Conservation (phyloP, 768 basidiomycete genomes). For the Boletus barrowsii region DNA sequence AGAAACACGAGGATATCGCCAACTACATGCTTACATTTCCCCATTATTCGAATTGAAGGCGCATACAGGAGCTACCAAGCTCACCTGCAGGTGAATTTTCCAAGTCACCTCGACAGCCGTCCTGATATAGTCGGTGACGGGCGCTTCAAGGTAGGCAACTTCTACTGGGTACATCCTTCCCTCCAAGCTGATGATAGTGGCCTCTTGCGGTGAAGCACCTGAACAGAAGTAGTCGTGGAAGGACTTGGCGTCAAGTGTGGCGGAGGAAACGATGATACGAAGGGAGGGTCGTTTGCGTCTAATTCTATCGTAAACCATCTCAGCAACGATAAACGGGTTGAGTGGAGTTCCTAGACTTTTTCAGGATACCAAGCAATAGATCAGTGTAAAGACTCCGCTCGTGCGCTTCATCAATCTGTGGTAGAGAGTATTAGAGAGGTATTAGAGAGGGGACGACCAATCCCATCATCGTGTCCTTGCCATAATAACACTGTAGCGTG, state of each 20-base stretch:
- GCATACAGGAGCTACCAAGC: constrained; percentile 6
- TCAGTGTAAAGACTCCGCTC: constrained; percentile 97
- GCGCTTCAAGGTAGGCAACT: constrained; percentile 79
- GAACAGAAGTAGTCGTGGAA: constrained; percentile 88
- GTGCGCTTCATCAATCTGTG: constrained; percentile 94
- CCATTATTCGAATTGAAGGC: not conserved
- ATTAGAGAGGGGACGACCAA: not conserved
- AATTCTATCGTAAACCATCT: constrained; percentile 52
- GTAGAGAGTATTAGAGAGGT: not conserved
- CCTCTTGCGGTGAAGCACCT: constrained; percentile 59
- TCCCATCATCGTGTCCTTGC: constrained; percentile 38
- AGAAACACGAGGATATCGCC: constrained; percentile 95
- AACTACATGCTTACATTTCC: constrained; percentile 53
- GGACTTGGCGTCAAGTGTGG: constrained; percentile 89
- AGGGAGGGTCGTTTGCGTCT: constrained; percentile 87
- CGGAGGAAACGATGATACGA: constrained; percentile 90
- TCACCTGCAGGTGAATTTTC: constrained; percentile 77
- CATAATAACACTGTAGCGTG: constrained; percentile 95
- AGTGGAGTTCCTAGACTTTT: constrained; percentile 60
- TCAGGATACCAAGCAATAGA: constrained; percentile 83
- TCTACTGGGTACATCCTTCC: constrained; percentile 96
- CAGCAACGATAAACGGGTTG: constrained; percentile 2
- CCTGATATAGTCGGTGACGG: constrained; percentile 75
- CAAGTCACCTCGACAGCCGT: constrained; percentile 81
- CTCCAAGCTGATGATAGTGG: constrained; percentile 84